Percentiles rank a stretch among this genome's conserved stretches.
Conservation (phyloP, 352 stramenopile genomes). For the Hyaloperonospora brassicae region DNA sequence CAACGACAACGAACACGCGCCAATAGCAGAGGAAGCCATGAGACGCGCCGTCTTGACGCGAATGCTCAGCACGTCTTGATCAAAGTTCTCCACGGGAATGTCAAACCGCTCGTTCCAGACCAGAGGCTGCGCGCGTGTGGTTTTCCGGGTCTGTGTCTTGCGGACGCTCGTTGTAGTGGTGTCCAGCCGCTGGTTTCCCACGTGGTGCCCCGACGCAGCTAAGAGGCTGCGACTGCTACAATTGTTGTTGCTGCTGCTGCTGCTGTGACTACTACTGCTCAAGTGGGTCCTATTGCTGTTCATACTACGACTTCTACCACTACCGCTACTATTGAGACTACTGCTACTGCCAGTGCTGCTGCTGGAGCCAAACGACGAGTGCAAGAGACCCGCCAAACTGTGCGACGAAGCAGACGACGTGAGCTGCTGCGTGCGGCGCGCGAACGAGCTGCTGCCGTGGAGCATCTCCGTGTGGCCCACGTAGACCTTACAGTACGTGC, state of each 20-base stretch:
- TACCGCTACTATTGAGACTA: neutral
- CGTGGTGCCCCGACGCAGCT: constrained; percentile 18
- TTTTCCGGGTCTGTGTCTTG: constrained; percentile 66
- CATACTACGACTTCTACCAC: too few species aligned
- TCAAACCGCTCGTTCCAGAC: constrained; percentile 81
- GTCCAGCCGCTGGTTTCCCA: constrained; percentile 3
- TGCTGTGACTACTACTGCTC: too few species aligned
- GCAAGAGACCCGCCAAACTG: constrained; percentile 18
- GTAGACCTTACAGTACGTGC: constrained; percentile 68
- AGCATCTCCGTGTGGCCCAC: constrained; percentile 48
- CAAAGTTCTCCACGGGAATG: constrained; percentile 39
- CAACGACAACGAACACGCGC: constrained; percentile 41
- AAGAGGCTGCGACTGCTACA: constrained; percentile 1
- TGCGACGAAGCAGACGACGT: constrained; percentile 20
- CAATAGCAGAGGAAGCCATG: constrained; percentile 52
- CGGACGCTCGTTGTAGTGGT: constrained; percentile 27
- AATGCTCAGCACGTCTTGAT: constrained; percentile 51
- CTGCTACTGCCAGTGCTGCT: constrained; percentile 4
- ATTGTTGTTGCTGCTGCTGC: constrained; percentile 8
- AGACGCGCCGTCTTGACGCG: constrained; percentile 64
- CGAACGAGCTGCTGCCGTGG: constrained; percentile 30
- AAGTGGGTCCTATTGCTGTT: too few species aligned
- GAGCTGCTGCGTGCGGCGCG: constrained; percentile 29
- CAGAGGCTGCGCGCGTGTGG: constrained; percentile 30
- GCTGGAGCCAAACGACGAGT: constrained; percentile 16